Percentiles rank a stretch among this genome's conserved stretches.
These are phyloP conservation scores for Diaporthe helianthi DNA, from an alignment of 2,329 filamentous ascomycete genomes.

Conservation along the genomic window DNA sequence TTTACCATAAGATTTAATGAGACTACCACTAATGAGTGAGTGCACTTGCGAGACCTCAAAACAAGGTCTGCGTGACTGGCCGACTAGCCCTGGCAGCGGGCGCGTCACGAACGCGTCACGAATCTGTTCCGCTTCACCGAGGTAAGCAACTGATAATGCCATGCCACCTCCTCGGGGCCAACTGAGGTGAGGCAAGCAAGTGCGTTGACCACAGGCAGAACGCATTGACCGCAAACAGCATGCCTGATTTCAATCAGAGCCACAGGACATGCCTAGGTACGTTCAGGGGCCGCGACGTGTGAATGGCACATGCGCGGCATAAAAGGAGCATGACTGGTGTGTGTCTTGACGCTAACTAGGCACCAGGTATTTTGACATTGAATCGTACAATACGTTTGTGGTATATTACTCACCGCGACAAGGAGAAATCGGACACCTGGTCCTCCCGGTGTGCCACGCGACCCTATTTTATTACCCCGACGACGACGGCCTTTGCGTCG, in stretches of 20 bases:
- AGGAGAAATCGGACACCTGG: conserved; percentile 3
- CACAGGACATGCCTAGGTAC: background rate
- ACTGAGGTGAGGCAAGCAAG: too few species aligned
- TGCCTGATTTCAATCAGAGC: background rate
- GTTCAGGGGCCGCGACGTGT: background rate
- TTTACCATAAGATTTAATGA: conserved; percentile 7
- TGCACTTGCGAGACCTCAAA: background rate
- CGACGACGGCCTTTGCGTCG: background rate
- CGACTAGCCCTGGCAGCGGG: background rate
- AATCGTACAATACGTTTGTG: conserved; percentile 9
- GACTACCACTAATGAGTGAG: background rate
- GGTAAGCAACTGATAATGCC: too few species aligned
- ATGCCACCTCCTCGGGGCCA: background rate
- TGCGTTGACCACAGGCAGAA: background rate
- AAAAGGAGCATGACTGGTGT: background rate
- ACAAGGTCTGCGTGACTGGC: background rate
- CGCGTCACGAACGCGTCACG: too few species aligned
- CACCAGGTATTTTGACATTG: conserved; percentile 14
- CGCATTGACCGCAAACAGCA: background rate
- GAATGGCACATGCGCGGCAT: background rate
- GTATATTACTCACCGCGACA: conserved; percentile 10
- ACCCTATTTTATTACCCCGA: conserved; percentile 3
- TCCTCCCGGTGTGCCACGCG: background rate
- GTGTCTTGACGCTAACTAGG: background rate
- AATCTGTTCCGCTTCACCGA: too few species aligned